phyloP scores from a whole-genome alignment of 2,329 filamentous ascomycete species.

The Moelleriella libera region DNA sequence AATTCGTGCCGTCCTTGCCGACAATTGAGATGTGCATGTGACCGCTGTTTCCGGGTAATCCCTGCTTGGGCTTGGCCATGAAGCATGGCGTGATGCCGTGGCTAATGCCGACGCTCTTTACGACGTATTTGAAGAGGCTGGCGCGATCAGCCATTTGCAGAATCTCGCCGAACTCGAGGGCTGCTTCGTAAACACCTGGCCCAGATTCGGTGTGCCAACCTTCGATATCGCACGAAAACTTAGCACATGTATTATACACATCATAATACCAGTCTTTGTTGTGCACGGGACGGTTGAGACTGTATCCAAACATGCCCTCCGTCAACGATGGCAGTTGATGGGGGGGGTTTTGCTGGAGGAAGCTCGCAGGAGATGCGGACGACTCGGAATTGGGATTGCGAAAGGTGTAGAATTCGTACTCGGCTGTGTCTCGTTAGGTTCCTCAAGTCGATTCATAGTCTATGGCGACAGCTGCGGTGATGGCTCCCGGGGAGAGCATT shows the following conservation, averaged over 20 bases:
- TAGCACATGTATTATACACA: slow-evolving; percentile 65
- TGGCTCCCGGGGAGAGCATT: no score
- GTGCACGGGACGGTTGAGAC: slow-evolving; percentile 70
- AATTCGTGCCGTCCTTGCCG: slow-evolving; percentile 66
- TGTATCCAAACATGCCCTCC: slow-evolving; percentile 94
- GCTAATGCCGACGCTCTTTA: slow-evolving; percentile 76
- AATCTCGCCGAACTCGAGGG: slow-evolving; percentile 81
- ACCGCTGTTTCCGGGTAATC: slow-evolving; percentile 85
- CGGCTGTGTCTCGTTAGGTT: slow-evolving; percentile 38
- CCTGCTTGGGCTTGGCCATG: slow-evolving; percentile 93
- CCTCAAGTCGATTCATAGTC: not conserved
- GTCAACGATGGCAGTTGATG: slow-evolving; percentile 65
- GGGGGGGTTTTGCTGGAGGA: slow-evolving; percentile 59
- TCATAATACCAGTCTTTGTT: slow-evolving; percentile 90
- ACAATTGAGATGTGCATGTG: slow-evolving; percentile 91
- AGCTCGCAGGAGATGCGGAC: slow-evolving; percentile 55
- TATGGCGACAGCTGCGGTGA: not conserved
- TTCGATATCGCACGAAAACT: slow-evolving; percentile 72
- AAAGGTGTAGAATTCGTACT: slow-evolving; percentile 95
- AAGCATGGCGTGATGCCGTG: slow-evolving; percentile 93
- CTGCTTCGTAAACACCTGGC: slow-evolving; percentile 89
- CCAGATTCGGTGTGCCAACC: slow-evolving; percentile 95
- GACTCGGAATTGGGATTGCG: slow-evolving; percentile 42
- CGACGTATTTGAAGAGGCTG: slow-evolving; percentile 84
- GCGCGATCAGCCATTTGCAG: slow-evolving; percentile 84